Percentiles rank a stretch among this genome's conserved stretches.
phyloP scores from a whole-genome alignment of 257 asterid species.

The Paulownia fortunei region DNA sequence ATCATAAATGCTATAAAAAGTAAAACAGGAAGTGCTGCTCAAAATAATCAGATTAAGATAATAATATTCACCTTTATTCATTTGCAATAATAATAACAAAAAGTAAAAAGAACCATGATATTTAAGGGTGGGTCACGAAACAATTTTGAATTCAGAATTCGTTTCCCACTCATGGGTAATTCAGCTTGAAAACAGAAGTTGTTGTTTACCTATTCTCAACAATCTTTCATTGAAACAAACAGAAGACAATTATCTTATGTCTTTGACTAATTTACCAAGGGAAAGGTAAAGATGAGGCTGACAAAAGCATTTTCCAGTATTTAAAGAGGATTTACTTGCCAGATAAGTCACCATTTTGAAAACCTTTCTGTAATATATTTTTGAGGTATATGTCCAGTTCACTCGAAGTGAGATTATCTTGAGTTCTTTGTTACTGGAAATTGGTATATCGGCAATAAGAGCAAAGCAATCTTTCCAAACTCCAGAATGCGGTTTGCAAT shows the following conservation, averaged over 20 bases:
- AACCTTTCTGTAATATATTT: background rate
- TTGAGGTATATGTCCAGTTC: background rate
- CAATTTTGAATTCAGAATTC: background rate
- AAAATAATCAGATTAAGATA: conserved; percentile 1
- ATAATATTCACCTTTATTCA: background rate
- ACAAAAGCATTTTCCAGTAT: background rate
- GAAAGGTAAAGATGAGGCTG: background rate
- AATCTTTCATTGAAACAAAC: background rate
- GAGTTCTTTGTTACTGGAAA: background rate
- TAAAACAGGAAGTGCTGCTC: background rate
- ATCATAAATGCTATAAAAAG: background rate
- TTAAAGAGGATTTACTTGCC: background rate
- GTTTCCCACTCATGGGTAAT: background rate
- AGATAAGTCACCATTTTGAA: conserved; percentile 4
- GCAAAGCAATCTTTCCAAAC: background rate
- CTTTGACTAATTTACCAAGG: background rate
- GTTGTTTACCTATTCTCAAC: background rate
- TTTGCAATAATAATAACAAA: background rate
- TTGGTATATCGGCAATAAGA: background rate
- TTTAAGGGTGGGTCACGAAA: background rate
- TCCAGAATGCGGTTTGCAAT: background rate
- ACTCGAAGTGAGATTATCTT: background rate
- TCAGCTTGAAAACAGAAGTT: background rate
- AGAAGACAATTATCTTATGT: background rate
- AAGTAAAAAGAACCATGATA: background rate